Percentiles rank a stretch among this genome's conserved stretches.
Conservation (phyloP, 2,329 filamentous ascomycete genomes). For the Aspergillus sp. region DNA sequence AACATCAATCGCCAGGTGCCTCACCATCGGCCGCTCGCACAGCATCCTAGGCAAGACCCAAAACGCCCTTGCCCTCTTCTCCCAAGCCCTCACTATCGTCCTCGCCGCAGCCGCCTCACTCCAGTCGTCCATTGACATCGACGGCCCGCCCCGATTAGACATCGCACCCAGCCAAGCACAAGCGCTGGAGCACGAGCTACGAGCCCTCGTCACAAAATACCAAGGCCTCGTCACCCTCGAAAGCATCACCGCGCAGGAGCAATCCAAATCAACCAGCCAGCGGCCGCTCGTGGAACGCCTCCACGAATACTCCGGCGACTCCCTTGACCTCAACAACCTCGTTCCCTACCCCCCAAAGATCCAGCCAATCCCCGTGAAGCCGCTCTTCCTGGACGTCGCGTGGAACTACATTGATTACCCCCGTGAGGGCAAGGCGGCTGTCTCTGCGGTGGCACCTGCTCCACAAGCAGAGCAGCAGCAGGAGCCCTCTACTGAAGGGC, state of each 20-base stretch:
- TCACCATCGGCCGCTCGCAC: constrained; percentile 86
- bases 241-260: constrained; percentile 60
- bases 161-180: constrained; percentile 64
- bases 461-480: constrained; percentile 33
- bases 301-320: constrained; percentile 72
- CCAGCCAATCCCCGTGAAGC: constrained; percentile 85
- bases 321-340: constrained; percentile 76
- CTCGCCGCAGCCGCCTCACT: constrained; percentile 57
- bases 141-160: constrained; percentile 68
- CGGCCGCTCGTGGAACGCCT: constrained; percentile 75
- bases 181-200: constrained; percentile 65
- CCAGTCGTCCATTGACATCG: constrained; percentile 43
- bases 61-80: constrained; percentile 84
- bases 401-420: constrained; percentile 98
- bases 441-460: neutral
- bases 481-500: constrained; percentile 38
- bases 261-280: constrained; percentile 45
- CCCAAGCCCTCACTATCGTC: constrained; percentile 69
- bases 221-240: constrained; percentile 85
- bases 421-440: constrained; percentile 51
- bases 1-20: constrained; percentile 58
- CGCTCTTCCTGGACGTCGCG: constrained; percentile 91
- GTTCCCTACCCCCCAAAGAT: constrained; percentile 87
- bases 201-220: constrained; percentile 75
- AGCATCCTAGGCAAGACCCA: constrained; percentile 71